phyloP scores from a whole-genome alignment of 345 rosid species.

The Brassica incana region DNA sequence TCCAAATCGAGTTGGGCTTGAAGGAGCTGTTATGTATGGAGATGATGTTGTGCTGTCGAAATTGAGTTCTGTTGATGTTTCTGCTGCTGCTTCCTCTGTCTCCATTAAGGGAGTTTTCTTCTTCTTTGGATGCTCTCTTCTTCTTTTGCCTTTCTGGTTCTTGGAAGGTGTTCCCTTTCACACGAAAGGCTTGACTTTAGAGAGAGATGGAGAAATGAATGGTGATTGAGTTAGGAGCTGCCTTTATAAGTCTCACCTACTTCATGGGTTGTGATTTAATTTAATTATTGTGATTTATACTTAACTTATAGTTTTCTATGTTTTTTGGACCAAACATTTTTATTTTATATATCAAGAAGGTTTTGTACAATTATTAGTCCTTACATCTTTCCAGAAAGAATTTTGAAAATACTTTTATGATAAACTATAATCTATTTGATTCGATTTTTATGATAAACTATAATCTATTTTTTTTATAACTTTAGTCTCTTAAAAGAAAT shows the following conservation, averaged over 20 bases:
- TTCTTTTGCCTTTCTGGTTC: conserved; percentile 18
- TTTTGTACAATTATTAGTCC: conserved; percentile 11
- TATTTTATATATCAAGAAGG: background rate
- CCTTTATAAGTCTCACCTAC: conserved; percentile 53
- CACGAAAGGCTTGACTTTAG: conserved; percentile 29
- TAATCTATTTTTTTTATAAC: background rate
- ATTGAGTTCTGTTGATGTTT: conserved; percentile 52
- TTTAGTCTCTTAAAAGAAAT: background rate
- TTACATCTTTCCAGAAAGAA: conserved; percentile 22
- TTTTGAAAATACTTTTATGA: background rate
- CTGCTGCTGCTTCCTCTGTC: conserved; percentile 45
- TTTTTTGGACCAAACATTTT: conserved; percentile 6
- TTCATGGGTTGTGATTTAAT: conserved; percentile 27
- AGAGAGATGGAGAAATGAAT: conserved; percentile 4
- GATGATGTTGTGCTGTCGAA: conserved; percentile 84
- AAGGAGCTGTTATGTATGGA: conserved; percentile 96
- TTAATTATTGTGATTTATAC: conserved; percentile 19
- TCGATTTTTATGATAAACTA: background rate
- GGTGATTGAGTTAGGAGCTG: conserved; percentile 39
- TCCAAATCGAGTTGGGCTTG: conserved; percentile 86
- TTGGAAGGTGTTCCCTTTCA: conserved; percentile 28
- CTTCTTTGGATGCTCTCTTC: background rate
- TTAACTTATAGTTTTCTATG: conserved; percentile 6
- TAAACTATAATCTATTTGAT: background rate
- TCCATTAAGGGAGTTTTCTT: conserved; percentile 39